phyloP scores from a whole-genome alignment of 257 asterid genomes.

The Rhazya stricta region DNA sequence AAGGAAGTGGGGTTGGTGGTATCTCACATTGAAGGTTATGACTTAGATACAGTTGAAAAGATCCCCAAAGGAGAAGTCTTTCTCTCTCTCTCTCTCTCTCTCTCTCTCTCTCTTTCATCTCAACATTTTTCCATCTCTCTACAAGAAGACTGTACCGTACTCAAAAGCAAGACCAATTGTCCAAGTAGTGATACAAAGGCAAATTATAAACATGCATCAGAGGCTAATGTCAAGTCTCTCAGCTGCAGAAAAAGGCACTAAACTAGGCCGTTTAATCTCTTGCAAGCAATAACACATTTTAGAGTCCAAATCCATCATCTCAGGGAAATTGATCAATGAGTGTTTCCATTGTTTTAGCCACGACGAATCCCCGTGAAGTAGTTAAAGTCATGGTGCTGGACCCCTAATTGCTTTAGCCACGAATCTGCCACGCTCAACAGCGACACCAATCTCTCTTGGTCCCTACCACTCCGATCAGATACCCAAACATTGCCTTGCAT shows the following conservation, averaged over 20 bases:
- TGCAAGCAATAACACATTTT: constrained; percentile 4
- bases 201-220: too few species aligned
- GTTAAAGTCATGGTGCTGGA: constrained; percentile 93
- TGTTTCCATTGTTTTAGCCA: constrained; percentile 25
- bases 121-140: not conserved
- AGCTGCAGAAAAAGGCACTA: constrained; percentile 1
- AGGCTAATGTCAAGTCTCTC: constrained; percentile 7
- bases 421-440: constrained; percentile 83
- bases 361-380: constrained; percentile 68
- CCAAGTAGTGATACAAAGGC: constrained; percentile 7
- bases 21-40: too few species aligned
- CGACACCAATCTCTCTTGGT: constrained; percentile 50
- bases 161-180: constrained; percentile 4
- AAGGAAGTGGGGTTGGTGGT: too few species aligned
- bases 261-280: constrained; percentile 6
- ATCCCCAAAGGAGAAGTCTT: not conserved
- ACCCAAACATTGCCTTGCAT: constrained; percentile 50
- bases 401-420: constrained; percentile 88
- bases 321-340: too few species aligned
- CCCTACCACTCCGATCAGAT: constrained; percentile 33
- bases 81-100: not conserved
- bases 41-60: not conserved
- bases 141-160: constrained; percentile 5
- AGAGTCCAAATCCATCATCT: constrained; percentile 2
- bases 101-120: not conserved